These are phyloP conservation scores for Neurospora pannonica DNA, from an alignment of 495 filamentous ascomycete genomes.

Conservation along the genomic window DNA sequence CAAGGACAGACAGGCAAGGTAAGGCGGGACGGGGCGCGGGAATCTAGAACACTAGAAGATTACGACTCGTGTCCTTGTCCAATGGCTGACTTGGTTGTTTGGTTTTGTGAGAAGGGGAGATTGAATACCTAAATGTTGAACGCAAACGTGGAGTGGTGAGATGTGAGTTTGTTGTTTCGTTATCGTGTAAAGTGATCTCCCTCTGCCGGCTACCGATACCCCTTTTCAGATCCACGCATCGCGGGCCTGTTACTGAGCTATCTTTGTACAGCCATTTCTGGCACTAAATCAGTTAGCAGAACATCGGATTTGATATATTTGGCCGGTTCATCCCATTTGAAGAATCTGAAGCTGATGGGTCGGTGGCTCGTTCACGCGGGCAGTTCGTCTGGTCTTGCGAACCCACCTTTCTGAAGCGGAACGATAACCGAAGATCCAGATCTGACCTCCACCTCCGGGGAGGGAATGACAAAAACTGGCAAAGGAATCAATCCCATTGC, in stretches of 20 bases:
- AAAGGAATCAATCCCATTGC: too few species aligned
- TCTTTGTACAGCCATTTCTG: neutral
- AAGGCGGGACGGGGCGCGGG: neutral
- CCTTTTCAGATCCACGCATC: neutral
- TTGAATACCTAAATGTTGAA: neutral
- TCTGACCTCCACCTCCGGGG: neutral
- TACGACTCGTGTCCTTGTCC: neutral
- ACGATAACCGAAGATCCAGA: neutral
- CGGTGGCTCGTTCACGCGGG: neutral
- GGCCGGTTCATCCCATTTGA: neutral
- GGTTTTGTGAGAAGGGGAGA: neutral
- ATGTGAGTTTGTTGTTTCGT: neutral
- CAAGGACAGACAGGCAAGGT: neutral
- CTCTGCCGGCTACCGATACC: neutral
- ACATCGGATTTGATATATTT: neutral
- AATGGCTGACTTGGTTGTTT: neutral
- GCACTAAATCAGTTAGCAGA: neutral
- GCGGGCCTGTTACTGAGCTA: neutral
- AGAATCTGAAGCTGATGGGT: neutral
- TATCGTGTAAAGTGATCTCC: neutral
- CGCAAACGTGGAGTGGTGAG: neutral
- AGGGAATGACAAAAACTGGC: neutral
- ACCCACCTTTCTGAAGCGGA: neutral
- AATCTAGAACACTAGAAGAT: neutral
- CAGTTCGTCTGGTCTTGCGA: neutral